These are phyloP conservation scores for Spongispora temasekensis DNA, from an alignment of 1,284 basidiomycete genomes.

Conservation along the genomic window DNA sequence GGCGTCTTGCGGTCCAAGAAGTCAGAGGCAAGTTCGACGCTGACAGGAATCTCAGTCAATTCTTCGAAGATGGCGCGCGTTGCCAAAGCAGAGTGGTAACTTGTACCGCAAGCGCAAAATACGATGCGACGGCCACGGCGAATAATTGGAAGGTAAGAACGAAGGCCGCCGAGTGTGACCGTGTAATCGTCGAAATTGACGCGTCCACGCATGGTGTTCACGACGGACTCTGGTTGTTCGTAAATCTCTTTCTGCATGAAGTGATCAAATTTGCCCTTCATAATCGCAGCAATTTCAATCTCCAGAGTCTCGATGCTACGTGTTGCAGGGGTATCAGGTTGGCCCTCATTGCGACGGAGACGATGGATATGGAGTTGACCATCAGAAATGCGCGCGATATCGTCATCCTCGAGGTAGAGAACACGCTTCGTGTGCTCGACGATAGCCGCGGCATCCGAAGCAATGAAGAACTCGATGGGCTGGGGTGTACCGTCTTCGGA, in stretches of 20 bases:
- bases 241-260: constrained; percentile 99
- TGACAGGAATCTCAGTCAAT: constrained; percentile 97
- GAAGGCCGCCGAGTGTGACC: constrained; percentile 94
- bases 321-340: constrained; percentile 64
- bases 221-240: constrained; percentile 99
- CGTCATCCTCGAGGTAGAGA: constrained; percentile 98
- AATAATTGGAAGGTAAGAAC: constrained; percentile 95
- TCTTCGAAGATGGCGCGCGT: constrained; percentile 99
- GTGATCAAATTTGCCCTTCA: constrained; percentile 99
- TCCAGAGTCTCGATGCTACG: constrained; percentile 99
- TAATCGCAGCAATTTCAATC: constrained; percentile 98
- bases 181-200: constrained; percentile 96
- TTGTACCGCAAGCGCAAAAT: constrained; percentile 97
- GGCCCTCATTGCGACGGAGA: constrained; percentile 82
- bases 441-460: constrained; percentile 95
- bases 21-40: constrained; percentile 96
- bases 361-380: constrained; percentile 99
- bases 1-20: constrained; percentile 99
- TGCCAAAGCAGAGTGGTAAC: constrained; percentile 96
- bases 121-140: constrained; percentile 93
- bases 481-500: constrained; percentile 98
- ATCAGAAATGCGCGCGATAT: constrained; percentile 96
- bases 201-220: constrained; percentile 99
- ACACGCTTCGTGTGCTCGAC: constrained; percentile 99
- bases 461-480: constrained; percentile 99